phyloP scores from a whole-genome alignment of 2,329 filamentous ascomycete genomes.

The Aphanocladium album region DNA sequence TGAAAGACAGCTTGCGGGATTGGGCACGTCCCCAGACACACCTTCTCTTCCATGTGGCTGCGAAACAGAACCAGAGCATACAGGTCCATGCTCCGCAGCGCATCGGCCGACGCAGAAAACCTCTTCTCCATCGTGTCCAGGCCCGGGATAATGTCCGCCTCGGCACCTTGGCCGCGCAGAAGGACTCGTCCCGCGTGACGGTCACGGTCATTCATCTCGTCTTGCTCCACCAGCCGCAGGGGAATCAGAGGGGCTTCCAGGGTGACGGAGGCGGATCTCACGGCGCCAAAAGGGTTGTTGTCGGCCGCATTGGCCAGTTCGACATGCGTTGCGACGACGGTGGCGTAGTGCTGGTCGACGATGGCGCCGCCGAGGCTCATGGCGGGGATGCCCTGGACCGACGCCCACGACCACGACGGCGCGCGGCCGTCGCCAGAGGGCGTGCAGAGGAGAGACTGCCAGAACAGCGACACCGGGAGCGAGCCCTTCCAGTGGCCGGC shows the following conservation, averaged over 20 bases:
- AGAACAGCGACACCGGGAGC: background rate
- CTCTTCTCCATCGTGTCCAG: conserved; percentile 8
- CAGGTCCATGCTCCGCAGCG: background rate
- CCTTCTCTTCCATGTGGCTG: background rate
- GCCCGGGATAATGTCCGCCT: background rate
- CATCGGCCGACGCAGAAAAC: background rate
- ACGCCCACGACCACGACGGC: conserved; percentile 3
- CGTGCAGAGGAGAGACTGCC: background rate
- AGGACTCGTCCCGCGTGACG: background rate
- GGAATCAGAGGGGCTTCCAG: background rate
- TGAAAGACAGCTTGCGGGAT: background rate
- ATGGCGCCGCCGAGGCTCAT: background rate
- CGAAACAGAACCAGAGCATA: conserved; percentile 8
- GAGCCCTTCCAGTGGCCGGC: background rate
- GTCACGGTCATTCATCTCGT: no score
- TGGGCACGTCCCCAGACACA: background rate
- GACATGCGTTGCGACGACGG: background rate
- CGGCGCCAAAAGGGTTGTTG: background rate
- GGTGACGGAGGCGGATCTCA: background rate
- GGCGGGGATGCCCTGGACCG: background rate
- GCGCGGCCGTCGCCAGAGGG: background rate
- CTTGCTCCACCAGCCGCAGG: background rate
- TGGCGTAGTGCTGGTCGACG: background rate
- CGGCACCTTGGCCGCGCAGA: background rate
- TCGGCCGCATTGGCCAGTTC: background rate